Conservation (phyloP, 345 rosid genomes). For the Jatropha curcas region DNA sequence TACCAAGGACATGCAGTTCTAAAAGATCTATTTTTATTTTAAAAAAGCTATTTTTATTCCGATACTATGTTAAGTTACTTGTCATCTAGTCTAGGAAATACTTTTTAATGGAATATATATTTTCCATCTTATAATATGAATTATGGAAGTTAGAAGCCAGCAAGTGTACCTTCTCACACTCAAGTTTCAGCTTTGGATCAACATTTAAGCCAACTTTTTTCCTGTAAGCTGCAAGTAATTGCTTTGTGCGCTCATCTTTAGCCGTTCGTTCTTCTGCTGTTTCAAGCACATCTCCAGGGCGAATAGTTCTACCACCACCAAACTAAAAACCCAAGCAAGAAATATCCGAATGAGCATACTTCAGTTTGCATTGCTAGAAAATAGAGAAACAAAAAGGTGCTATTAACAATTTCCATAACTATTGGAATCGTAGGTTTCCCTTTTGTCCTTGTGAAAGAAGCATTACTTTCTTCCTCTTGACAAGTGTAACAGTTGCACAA, state of each 20-base stretch:
- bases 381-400: background rate
- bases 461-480: background rate
- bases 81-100: background rate
- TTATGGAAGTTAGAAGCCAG: slow-evolving; percentile 8
- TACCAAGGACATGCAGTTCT: background rate
- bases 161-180: slow-evolving; percentile 73
- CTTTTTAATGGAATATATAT: background rate
- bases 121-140: background rate
- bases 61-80: background rate
- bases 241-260: slow-evolving; percentile 61
- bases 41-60: background rate
- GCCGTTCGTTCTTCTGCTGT: slow-evolving; percentile 72
- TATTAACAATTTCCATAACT: slow-evolving; percentile 11
- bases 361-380: background rate
- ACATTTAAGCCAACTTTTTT: slow-evolving; percentile 57
- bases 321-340: slow-evolving; percentile 40
- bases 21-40: too few relatives aligned
- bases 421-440: background rate
- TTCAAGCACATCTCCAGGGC: slow-evolving; percentile 78
- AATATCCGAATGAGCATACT: slow-evolving; percentile 15
- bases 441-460: background rate
- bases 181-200: slow-evolving; percentile 71
- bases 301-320: slow-evolving; percentile 85
- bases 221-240: slow-evolving; percentile 68
- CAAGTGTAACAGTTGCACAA: too few relatives aligned